These are phyloP conservation scores for Phylloboletellus chloephorus DNA, from an alignment of 1,284 basidiomycete species.

Conservation along the genomic window DNA sequence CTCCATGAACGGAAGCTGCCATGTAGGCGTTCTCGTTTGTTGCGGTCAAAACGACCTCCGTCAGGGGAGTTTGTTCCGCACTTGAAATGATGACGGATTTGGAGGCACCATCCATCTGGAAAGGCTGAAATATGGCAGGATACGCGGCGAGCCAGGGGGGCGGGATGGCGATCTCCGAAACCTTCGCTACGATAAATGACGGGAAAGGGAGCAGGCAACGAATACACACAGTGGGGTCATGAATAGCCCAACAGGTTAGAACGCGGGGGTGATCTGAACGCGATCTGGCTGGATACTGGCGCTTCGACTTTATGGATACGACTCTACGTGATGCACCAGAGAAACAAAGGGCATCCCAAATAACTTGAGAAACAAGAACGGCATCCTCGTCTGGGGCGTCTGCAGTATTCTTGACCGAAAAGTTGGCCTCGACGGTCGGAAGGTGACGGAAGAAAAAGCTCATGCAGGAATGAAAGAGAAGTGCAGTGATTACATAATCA, in stretches of 20 bases:
- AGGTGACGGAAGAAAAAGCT: slow-evolving; percentile 30
- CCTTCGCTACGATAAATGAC: slow-evolving; percentile 17
- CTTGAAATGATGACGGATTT: slow-evolving; percentile 20
- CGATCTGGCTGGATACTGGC: slow-evolving; percentile 11
- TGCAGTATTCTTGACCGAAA: slow-evolving; percentile 13
- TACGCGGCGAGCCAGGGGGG: slow-evolving; percentile 25
- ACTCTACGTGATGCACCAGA: slow-evolving; percentile 12
- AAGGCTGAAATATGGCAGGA: slow-evolving; percentile 27
- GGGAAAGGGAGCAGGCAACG: neutral
- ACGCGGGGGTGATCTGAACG: slow-evolving; percentile 3
- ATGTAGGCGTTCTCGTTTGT: slow-evolving; percentile 41
- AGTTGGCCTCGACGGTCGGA: slow-evolving; percentile 22
- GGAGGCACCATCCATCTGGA: slow-evolving; percentile 9
- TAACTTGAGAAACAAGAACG: slow-evolving; percentile 27
- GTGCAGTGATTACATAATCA: slow-evolving; percentile 13
- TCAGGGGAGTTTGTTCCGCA: slow-evolving; percentile 26
- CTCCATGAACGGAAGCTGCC: slow-evolving; percentile 19
- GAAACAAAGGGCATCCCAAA: slow-evolving; percentile 32
- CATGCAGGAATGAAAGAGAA: slow-evolving; percentile 14
- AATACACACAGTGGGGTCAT: slow-evolving; percentile 23
- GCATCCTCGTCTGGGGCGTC: slow-evolving; percentile 12
- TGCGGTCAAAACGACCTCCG: slow-evolving; percentile 45
- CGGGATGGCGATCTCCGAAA: slow-evolving; percentile 27
- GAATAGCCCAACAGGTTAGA: slow-evolving; percentile 28
- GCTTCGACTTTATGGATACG: slow-evolving; percentile 25